Evolutionary conservation across 805 yeast genomes (phyloP).

Genomic region (Hanseniaspora lachancei): DNA sequence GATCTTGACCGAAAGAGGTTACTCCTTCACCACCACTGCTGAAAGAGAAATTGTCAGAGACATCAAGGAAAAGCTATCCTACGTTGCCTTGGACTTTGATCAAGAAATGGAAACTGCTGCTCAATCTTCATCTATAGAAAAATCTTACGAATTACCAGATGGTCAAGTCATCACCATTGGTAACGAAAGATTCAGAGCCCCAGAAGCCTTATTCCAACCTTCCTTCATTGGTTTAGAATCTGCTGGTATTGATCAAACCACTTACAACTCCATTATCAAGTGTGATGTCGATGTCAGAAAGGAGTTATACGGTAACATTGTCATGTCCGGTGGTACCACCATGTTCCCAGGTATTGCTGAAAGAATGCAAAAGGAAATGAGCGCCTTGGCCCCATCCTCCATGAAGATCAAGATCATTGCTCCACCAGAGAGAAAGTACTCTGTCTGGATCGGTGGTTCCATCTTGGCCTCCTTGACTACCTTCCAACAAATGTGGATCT

Average conservation of each 20-base stretch:
- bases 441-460: constrained; percentile 99
- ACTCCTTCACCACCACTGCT: constrained; percentile 96
- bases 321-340: constrained; percentile 99
- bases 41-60: constrained; percentile 88
- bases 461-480: constrained; percentile 96
- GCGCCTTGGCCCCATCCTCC: constrained; percentile 98
- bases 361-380: constrained; percentile 99
- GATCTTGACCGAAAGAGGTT: constrained; percentile 96
- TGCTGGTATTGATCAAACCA: constrained; percentile 97
- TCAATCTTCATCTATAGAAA: constrained; percentile 94
- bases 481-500: constrained; percentile 99
- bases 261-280: constrained; percentile 67
- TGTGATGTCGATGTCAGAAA: constrained; percentile 98
- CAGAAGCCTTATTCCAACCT: constrained; percentile 99
- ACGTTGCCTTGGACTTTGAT: constrained; percentile 97
- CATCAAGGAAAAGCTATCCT: constrained; percentile 96
- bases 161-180: constrained; percentile 99
- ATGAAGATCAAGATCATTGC: constrained; percentile 99
- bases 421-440: constrained; percentile 98
- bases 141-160: constrained; percentile 98
- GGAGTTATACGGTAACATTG: constrained; percentile 98
- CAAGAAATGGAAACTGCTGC: constrained; percentile 99
- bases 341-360: constrained; percentile 99
- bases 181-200: constrained; percentile 99
- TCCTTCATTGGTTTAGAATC: constrained; percentile 81